Base-by-base conservation (phyloP, 805 yeast species). In the Cyberlindnera lachancei region DNA sequence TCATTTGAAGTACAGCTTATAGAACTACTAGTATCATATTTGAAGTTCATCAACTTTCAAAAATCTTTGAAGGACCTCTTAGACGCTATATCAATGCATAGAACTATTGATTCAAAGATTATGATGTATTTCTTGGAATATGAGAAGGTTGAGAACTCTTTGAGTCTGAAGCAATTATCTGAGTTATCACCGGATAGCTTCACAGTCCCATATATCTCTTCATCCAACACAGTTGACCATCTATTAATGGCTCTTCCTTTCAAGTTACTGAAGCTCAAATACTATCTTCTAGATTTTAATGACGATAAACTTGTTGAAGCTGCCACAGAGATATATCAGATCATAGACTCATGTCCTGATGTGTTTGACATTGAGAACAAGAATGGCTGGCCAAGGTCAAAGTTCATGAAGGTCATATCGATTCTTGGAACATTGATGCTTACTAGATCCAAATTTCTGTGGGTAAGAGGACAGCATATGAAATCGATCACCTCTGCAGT, bases 401-500 rank as follows among this genome's bases (percentile, higher is more conserved):
- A 25, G 17, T 45, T 38, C 26, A 16, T 38, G 12, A 35, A 36
- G 5, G 23, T 40, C 1, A 17, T 46, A 16, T 21, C 8, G 3
- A 18, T 41, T 4, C 32, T 48, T n/a, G 25, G 38, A 12, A 36
- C 25, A 9, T 38, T 53, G 6, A 47, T 41, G 30, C 30, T 25
- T 20, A 28, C 27, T 11, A 36, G 51, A 30, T 40, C 45, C 3
- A 47, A 43, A 25, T 25, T 33, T 17, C 35, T 42, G 28, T 39
- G 37, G 27, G 20, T 30, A 8, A 37, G 32, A n/a, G 52, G 50
- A 12, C 23, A 39, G 13, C 55, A 50, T 23, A 26, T 43, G 26
- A 48, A 47, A 25, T 38, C 46, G 6, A 46, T 61, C 4, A 39
- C 48, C 4, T 70, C 71, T 27, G 50, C 63, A 11, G 76, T 70